Conservation (phyloP, 2,329 filamentous ascomycete genomes). For the Thermoascus crustaceus region DNA sequence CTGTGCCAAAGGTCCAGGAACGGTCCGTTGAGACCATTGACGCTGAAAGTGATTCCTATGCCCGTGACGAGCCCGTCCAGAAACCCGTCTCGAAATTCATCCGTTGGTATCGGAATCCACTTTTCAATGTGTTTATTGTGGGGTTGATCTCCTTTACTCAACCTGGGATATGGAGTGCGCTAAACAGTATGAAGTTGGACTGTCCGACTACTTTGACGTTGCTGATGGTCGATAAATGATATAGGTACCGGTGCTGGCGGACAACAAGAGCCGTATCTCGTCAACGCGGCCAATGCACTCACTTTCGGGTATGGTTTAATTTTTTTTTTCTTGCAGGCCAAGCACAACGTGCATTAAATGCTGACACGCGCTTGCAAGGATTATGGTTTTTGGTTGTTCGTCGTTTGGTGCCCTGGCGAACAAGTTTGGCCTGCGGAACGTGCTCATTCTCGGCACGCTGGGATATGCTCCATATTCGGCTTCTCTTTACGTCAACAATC, state of each 20-base stretch:
- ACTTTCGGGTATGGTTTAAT: too few species aligned
- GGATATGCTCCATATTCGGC: slow-evolving; percentile 40
- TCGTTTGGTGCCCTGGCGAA: slow-evolving; percentile 34
- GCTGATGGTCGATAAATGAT: too few species aligned
- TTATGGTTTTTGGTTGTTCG: slow-evolving; percentile 41
- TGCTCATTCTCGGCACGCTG: slow-evolving; percentile 35
- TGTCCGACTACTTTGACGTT: not conserved
- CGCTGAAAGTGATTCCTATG: too few species aligned
- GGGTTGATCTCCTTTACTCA: slow-evolving; percentile 41
- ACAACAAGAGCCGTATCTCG: slow-evolving; percentile 21
- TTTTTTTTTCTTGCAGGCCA: too few species aligned
- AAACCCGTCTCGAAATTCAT: not conserved
- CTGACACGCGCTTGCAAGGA: too few species aligned
- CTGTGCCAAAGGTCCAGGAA: too few species aligned
- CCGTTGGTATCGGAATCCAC: slow-evolving; percentile 31
- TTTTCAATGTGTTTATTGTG: slow-evolving; percentile 42
- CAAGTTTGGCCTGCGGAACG: slow-evolving; percentile 29
- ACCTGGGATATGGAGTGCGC: slow-evolving; percentile 42
- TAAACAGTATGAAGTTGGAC: slow-evolving; percentile 27
- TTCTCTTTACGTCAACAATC: slow-evolving; percentile 38
- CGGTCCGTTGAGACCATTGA: too few species aligned
- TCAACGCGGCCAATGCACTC: slow-evolving; percentile 37
- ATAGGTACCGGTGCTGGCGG: slow-evolving; percentile 24
- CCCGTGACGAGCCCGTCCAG: not conserved
- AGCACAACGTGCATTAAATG: too few species aligned